phyloP scores from a whole-genome alignment of 106 monocot species.

The Phalaenopsis aphrodite region DNA sequence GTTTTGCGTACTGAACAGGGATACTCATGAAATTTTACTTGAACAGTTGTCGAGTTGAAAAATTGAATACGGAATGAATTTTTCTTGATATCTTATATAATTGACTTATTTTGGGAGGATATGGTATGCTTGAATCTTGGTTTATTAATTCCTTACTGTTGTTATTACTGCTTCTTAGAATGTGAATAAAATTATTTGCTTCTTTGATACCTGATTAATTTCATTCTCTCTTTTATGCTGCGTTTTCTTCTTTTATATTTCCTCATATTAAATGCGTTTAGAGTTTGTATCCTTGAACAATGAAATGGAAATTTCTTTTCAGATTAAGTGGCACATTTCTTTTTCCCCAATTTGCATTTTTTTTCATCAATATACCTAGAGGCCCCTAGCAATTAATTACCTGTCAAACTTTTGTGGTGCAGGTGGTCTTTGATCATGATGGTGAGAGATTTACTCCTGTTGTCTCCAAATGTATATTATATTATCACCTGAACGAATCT shows the following conservation, averaged over 20 bases:
- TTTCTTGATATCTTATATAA: too few species aligned
- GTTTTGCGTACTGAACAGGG: too few species aligned
- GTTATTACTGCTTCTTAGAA: not conserved
- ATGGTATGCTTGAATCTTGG: too few species aligned
- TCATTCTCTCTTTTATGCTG: not conserved
- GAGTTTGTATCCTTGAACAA: not conserved
- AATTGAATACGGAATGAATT: too few species aligned
- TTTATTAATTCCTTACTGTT: not conserved
- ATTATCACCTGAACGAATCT: not conserved
- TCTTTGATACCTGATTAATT: not conserved
- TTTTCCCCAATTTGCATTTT: not conserved
- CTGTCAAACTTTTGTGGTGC: slow-evolving; percentile 28
- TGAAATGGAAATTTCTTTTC: not conserved
- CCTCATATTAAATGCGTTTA: not conserved
- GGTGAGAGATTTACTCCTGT: slow-evolving; percentile 55
- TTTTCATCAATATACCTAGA: not conserved
- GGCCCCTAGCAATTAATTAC: not conserved
- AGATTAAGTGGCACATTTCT: not conserved
- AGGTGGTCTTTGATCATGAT: slow-evolving; percentile 99
- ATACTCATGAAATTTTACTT: too few species aligned
- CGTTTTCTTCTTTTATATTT: not conserved
- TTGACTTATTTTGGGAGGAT: too few species aligned
- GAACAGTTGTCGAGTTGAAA: too few species aligned
- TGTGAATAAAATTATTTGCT: not conserved
- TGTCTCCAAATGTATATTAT: slow-evolving; percentile 13